Evolutionary conservation across 2,329 filamentous ascomycete species (phyloP), one percentile per base, ranked within the genome.

Genomic region (Pseudopithomyces maydicus): DNA sequence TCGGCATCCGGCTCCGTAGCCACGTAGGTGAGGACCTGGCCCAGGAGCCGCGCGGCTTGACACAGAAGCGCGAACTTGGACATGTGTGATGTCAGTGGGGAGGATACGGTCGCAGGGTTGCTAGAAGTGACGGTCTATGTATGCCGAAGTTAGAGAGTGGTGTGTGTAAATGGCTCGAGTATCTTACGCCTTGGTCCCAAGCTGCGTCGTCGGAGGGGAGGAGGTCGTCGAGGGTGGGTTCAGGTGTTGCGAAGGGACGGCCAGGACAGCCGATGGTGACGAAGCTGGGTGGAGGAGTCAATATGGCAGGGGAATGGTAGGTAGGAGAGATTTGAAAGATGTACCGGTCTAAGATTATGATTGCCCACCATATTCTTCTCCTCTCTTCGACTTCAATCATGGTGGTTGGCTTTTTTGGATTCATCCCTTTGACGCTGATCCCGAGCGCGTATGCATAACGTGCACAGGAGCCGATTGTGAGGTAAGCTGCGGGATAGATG

Each of bases 401-500:
- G n/a, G 58, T 55, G 11, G 39, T 41, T 39, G 47, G 53, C 50
- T 12, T 47, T 14, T 29, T 22, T 8, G 6, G 7, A 33, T 23
- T 17, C 26, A 35, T 26, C 26, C n/a, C 44, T n/a, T 47, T 47
- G 26, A 33, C 29, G 14, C 33, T 33, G 35, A 64, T 46, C 11
- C 61, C 59, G n/a, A 62, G n/a, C 56, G 64, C 52, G 65, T 63
- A 19, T 53, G 63, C 59, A 68, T 72, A 52, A 14, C 57, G 17
- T 60, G 71, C 20, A 67, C 62, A 50, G 59, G 61, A 48, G 43
- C 61, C 63, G 12, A 68, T 56, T 6, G 70, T 69, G 15, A 75
- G 53, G 52, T 69, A 75, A 23, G 74, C 74, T 10, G 71, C 67
- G 6, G 74, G 74, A 52, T 75, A 76, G 15, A 76, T 75, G n/a